Evolutionary conservation across 2,329 filamentous ascomycete species (phyloP), one percentile per base, ranked within the genome.

Genomic region (Botryotinia narcissicola): DNA sequence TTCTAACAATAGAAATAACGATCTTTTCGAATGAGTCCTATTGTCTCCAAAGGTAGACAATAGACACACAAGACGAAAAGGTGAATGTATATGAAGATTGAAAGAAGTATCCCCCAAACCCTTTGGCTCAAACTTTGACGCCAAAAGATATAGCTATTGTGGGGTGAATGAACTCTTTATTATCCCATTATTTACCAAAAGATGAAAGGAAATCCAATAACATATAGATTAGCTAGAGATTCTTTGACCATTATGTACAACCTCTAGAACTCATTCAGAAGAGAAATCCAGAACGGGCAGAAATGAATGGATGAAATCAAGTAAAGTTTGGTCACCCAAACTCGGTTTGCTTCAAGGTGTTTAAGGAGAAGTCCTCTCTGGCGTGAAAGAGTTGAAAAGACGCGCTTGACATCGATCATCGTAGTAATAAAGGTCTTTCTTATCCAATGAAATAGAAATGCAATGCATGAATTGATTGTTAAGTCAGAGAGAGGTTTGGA

Each of bases 261-360:
- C 9, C 22, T 59, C 4, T 35, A 72, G 40, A 67, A 37, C 32
- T n/a, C 7, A 40, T 25, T 25, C 32, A 5, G 37, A 70, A 70
- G 42, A 62, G 32, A n/a, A 16, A 14, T 57, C 10, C 14, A 18
- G 70, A 73, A 77, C 75, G 72, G 72, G 8, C 70, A 68, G 64
- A 76, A 74, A 76, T 71, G 66, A 79, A 73, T 78, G 76, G 78
- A 77, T 73, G 71, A 74, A 57, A 74, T 70, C 73, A 59, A 22
- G 40, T 20, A 35, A 29, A 32, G 70, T 72, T 22, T 48, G 61
- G 66, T 48, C 48, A 71, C 60, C 74, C 68, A 40, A 64, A 71
- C 72, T 61, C 37, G 46, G 1, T 14, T 48, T 51, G 68, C 67
- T 71, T 72, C 60, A 71, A 48, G 70, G 54, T 61, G 69, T 64